Conservation (phyloP, 2,329 filamentous ascomycete genomes). For the Diaporthe aspalathi region DNA sequence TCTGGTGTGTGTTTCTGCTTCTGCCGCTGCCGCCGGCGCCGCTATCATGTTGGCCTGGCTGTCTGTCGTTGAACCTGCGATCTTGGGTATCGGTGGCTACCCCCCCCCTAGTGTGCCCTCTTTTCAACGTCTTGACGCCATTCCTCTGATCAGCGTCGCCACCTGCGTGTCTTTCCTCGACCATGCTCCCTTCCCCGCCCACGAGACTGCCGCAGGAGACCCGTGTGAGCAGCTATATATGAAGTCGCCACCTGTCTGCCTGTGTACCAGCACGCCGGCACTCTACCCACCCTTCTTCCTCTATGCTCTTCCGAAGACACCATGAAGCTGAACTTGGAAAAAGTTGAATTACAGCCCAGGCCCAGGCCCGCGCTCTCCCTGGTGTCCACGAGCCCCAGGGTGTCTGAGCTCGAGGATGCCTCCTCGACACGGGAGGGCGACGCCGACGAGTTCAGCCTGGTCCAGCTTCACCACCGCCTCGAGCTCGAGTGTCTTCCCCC, state of each 20-base stretch:
- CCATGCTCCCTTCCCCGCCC: slow-evolving; percentile 34
- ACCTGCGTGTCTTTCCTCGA: slow-evolving; percentile 33
- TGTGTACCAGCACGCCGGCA: slow-evolving; percentile 32
- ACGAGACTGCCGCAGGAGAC: slow-evolving; percentile 8
- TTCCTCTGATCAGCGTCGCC: slow-evolving; percentile 36
- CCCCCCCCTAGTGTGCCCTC: slow-evolving; percentile 18
- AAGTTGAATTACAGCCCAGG: slow-evolving; percentile 28
- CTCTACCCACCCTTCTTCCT: slow-evolving; percentile 19
- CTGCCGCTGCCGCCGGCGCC: background rate
- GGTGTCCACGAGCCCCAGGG: slow-evolving; percentile 29
- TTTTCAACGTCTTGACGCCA: slow-evolving; percentile 26
- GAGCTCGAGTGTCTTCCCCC: slow-evolving; percentile 46
- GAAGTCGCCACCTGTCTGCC: slow-evolving; percentile 13
- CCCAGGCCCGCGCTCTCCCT: slow-evolving; percentile 33
- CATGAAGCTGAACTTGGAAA: slow-evolving; percentile 31
- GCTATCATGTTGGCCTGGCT: background rate
- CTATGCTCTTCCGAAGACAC: slow-evolving; percentile 24
- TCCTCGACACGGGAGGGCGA: slow-evolving; percentile 32
- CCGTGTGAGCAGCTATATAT: slow-evolving; percentile 30
- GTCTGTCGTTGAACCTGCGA: slow-evolving; percentile 14
- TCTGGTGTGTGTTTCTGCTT: background rate
- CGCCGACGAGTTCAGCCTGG: slow-evolving; percentile 31
- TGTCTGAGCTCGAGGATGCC: slow-evolving; percentile 36
- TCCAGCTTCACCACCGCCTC: slow-evolving; percentile 36
- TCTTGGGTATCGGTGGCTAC: slow-evolving; percentile 24